Base-by-base conservation (phyloP, 2,329 filamentous ascomycete species). In the Aaosphaeria pasadenensis region DNA sequence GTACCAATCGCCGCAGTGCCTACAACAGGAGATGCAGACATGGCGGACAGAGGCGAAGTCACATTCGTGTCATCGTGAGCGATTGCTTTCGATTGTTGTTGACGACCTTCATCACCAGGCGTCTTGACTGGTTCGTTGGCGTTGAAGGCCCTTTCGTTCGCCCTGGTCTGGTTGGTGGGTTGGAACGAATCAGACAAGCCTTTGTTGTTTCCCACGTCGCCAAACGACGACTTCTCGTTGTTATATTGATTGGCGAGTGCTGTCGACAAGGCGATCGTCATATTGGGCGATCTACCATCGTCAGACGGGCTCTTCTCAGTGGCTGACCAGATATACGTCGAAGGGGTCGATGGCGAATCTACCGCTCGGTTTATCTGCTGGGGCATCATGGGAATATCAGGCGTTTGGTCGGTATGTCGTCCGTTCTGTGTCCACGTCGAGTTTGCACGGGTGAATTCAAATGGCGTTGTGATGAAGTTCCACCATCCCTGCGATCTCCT, bases 381-480 rank as follows among this genome's bases (percentile, higher is more conserved):
- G 40, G 67, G 66, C n/a, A 70, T 47, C 33, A 53, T 58, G 9
- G 69, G 69, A 24, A 71, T 58, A 24, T 62, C 60, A 28, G 68
- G 68, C n/a, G 61, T 66, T 31, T 47, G 57, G 6, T 61, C 56
- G 0, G 36, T 53, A 7, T 56, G 52, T 5, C 50, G 54, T 6
- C 55, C 62, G 29, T 51, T 56, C 44, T 63, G 58, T 5, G 63
- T 63, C 60, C 66, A 72, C 45, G 69, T 62, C 44, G 63, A 58
- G 48, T 69, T 60, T 58, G 64, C 55, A 42, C 69, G 54, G 51
- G 74, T 65, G 45, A 63, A 60, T 28, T 68, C 62, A 59, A 90
- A 90, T 0, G 87, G 87, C 1, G 87, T 88, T 6, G 81, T 85
- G 47, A 91, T 82, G 55, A 88, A 78, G 58, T 89, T 88, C 87